Evolutionary conservation across 2,329 filamentous ascomycete species (phyloP).

Genomic region (Erysiphe pulchra): DNA sequence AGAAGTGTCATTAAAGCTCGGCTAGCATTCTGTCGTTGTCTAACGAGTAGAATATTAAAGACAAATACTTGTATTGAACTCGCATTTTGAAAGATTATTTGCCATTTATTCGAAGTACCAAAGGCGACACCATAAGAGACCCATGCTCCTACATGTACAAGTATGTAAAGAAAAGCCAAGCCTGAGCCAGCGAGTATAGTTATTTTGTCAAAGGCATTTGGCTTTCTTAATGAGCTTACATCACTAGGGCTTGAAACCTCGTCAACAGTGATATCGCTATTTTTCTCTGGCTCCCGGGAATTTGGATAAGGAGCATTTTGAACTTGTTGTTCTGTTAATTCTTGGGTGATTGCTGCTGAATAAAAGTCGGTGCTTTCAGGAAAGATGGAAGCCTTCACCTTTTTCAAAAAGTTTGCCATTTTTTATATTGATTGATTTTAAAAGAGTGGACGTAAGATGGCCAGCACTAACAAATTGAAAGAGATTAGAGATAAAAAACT

Average conservation of each 20-base stretch:
- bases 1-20: conserved; percentile 11
- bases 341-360: conserved; percentile 4
- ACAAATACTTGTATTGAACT: conserved; percentile 16
- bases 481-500: too few relatives aligned
- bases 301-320: background rate
- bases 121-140: conserved; percentile 12
- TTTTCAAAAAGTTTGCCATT: background rate
- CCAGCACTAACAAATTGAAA: too few relatives aligned
- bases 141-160: conserved; percentile 13
- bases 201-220: conserved; percentile 9
- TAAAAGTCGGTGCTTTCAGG: conserved; percentile 3
- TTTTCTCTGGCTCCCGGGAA: background rate
- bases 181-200: conserved; percentile 11
- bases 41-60: conserved; percentile 16
- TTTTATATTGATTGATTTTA: too few relatives aligned
- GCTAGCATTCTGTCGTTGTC: conserved; percentile 16
- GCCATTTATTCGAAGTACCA: conserved; percentile 14
- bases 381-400: conserved; percentile 3
- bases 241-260: conserved; percentile 1
- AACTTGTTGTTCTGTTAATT: conserved; percentile 1
- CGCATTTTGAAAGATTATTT: conserved; percentile 15
- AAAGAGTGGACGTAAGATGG: too few relatives aligned
- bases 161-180: conserved; percentile 11
- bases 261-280: background rate
- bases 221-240: conserved; percentile 2